These are phyloP conservation scores for Xylaria sp. DNA, from an alignment of 2,329 filamentous ascomycete genomes.

Conservation along the genomic window DNA sequence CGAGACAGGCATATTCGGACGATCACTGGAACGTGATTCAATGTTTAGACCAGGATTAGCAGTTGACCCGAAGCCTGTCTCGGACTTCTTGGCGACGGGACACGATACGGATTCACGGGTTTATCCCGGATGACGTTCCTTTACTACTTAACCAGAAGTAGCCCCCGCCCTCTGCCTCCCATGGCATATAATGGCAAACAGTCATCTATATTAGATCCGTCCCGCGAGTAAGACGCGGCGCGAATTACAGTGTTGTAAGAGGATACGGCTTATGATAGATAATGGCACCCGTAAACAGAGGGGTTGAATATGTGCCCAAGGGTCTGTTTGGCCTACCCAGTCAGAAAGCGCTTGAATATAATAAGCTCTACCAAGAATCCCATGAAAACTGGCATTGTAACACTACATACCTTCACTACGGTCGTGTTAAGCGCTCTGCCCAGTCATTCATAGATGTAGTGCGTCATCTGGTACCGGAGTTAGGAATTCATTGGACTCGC, in stretches of 20 bases:
- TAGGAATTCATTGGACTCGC: constrained; percentile 33
- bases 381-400: constrained; percentile 37
- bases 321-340: constrained; percentile 20
- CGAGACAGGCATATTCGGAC: constrained; percentile 47
- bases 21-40: constrained; percentile 51
- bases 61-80: constrained; percentile 34
- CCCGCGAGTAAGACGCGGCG: not conserved
- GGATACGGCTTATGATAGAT: constrained; percentile 6
- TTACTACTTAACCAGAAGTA: constrained; percentile 22
- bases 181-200: constrained; percentile 6
- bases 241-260: not conserved
- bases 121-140: constrained; percentile 34
- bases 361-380: constrained; percentile 29
- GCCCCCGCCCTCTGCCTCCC: constrained; percentile 15
- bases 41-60: constrained; percentile 46
- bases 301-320: constrained; percentile 17
- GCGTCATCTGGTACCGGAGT: constrained; percentile 35
- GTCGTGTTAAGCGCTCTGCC: constrained; percentile 36
- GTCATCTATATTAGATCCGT: constrained; percentile 21
- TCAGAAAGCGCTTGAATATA: constrained; percentile 18
- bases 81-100: constrained; percentile 34
- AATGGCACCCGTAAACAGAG: constrained; percentile 10
- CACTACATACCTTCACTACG: constrained; percentile 34
- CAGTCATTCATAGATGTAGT: constrained; percentile 35
- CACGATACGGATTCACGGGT: constrained; percentile 36